Percentiles rank a stretch among this genome's conserved stretches.
Evolutionary conservation across 768 basidiomycete genomes (phyloP).

Genomic region (Kwoniella botswanensis): DNA sequence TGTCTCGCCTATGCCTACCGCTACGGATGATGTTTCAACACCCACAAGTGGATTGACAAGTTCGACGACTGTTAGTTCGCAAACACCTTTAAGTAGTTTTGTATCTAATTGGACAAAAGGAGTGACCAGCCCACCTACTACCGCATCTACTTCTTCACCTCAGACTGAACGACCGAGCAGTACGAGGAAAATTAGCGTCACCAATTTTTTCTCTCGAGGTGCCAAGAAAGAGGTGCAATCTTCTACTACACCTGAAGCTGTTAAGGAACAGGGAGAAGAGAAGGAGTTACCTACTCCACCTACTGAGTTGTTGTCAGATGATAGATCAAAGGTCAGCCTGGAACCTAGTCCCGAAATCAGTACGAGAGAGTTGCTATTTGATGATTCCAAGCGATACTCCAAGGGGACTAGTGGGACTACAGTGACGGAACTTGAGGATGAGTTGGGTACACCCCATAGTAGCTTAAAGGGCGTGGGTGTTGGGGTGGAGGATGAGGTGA

Average conservation of each 20-base stretch:
- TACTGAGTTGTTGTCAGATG: background rate
- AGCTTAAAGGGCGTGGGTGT: constrained; percentile 17
- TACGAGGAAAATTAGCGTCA: constrained; percentile 29
- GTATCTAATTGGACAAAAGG: constrained; percentile 50
- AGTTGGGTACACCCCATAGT: constrained; percentile 22
- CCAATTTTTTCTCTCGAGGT: constrained; percentile 41
- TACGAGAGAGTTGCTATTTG: constrained; percentile 1
- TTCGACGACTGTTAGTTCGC: constrained; percentile 1
- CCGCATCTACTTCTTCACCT: background rate
- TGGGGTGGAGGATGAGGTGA: background rate
- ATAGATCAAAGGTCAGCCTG: background rate
- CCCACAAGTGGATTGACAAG: constrained; percentile 12
- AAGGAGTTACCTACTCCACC: constrained; percentile 27
- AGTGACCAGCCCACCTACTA: constrained; percentile 25
- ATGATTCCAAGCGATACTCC: background rate
- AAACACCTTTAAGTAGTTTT: constrained; percentile 49
- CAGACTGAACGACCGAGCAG: constrained; percentile 12
- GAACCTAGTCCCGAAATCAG: constrained; percentile 24
- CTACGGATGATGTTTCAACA: constrained; percentile 15
- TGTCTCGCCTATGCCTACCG: constrained; percentile 28
- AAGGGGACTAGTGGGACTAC: constrained; percentile 19
- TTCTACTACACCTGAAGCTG: background rate
- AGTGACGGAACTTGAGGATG: constrained; percentile 21
- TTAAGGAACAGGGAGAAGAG: constrained; percentile 23
- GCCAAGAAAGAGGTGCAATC: background rate